A percentile compares a stretch with the other conserved stretches of the same genome.
phyloP scores from a whole-genome alignment of 2,329 filamentous ascomycete genomes.

The Alternaria gaisen region DNA sequence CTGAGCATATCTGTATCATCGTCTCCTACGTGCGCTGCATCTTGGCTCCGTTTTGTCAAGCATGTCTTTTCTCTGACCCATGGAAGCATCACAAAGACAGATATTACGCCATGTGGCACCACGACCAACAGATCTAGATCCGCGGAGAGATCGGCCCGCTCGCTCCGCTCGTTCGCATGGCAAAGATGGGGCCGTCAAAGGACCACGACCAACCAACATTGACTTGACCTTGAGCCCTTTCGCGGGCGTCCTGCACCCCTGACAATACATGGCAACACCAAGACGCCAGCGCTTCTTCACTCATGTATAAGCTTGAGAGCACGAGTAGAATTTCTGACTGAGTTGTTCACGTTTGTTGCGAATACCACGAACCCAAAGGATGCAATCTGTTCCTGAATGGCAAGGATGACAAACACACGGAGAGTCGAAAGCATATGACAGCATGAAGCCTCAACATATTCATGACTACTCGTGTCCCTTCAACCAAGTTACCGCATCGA shows the following conservation, averaged over 20 bases:
- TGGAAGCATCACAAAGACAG: background rate
- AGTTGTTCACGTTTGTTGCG: too few relatives aligned
- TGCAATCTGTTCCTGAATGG: too few relatives aligned
- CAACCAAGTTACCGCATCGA: background rate
- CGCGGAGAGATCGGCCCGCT: constrained; percentile 6
- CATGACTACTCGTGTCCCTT: background rate
- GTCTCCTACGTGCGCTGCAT: background rate
- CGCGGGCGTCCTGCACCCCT: background rate
- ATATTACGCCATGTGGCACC: constrained; percentile 1
- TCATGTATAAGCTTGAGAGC: too few relatives aligned
- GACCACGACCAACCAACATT: background rate
- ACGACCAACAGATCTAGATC: constrained; percentile 1
- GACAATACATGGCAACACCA: background rate
- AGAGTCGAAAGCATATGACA: too few relatives aligned
- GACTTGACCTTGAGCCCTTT: background rate
- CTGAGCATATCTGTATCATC: background rate
- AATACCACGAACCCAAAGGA: background rate
- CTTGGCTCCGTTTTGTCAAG: background rate
- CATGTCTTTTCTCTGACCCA: background rate
- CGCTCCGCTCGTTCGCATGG: constrained; percentile 15
- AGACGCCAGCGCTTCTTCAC: too few relatives aligned
- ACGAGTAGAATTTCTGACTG: too few relatives aligned
- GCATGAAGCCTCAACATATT: too few relatives aligned
- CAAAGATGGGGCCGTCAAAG: constrained; percentile 7
- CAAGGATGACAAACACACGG: too few relatives aligned